phyloP scores from a whole-genome alignment of 2,329 filamentous ascomycete genomes.

The Ilyonectria sp. region DNA sequence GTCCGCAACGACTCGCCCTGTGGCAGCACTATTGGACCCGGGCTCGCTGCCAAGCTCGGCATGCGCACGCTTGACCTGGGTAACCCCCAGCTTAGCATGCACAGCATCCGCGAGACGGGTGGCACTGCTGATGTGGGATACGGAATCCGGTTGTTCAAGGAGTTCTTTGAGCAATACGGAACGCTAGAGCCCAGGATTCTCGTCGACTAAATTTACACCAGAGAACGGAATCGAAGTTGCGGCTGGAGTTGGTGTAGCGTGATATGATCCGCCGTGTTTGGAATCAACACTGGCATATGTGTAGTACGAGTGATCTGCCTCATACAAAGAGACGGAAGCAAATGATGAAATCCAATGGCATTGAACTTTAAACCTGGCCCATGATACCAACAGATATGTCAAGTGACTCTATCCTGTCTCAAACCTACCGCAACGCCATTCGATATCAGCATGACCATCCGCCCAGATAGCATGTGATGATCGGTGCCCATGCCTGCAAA shows the following conservation, averaged over 20 bases:
- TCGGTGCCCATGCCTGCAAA: conserved; percentile 6
- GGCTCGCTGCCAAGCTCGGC: conserved; percentile 89
- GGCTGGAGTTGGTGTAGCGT: conserved; percentile 8
- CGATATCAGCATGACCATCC: neutral
- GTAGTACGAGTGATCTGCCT: neutral
- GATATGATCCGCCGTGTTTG: conserved; percentile 9
- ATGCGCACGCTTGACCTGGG: conserved; percentile 92
- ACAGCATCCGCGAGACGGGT: conserved; percentile 94
- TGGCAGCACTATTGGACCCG: conserved; percentile 97
- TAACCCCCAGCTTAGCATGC: conserved; percentile 96
- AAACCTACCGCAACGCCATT: conserved; percentile 19
- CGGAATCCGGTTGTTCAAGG: conserved; percentile 87
- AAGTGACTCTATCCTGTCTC: conserved; percentile 21
- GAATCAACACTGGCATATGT: neutral
- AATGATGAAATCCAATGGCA: conserved; percentile 24
- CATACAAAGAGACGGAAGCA: neutral
- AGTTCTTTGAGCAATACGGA: conserved; percentile 90
- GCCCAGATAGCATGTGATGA: conserved; percentile 8
- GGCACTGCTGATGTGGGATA: conserved; percentile 90
- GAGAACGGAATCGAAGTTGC: neutral
- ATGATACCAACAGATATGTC: conserved; percentile 12
- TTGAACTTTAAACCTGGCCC: conserved; percentile 10
- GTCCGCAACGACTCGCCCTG: conserved; percentile 96
- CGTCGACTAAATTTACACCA: conserved; percentile 73
- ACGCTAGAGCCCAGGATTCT: conserved; percentile 86